Evolutionary conservation across 2,329 filamentous ascomycete species (phyloP).

Genomic region (Clarireedia homoeocarpa): DNA sequence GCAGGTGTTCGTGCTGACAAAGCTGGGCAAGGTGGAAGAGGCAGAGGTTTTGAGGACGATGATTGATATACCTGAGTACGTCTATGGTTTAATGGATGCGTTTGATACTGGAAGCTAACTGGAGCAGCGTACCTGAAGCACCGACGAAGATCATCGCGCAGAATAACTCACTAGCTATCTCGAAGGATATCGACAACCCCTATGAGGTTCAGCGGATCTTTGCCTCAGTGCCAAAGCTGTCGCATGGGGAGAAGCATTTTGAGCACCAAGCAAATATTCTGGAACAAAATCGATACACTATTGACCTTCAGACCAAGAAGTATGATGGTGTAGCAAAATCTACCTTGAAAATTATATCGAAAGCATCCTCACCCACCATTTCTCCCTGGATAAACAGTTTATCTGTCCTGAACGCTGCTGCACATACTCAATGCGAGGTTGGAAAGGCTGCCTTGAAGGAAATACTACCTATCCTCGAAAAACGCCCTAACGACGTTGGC

Average conservation of each 20-base stretch:
- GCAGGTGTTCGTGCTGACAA: constrained; percentile 63
- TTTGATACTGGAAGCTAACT: constrained; percentile 24
- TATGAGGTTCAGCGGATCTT: constrained; percentile 59
- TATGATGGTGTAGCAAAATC: constrained; percentile 49
- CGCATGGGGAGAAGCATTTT: constrained; percentile 59
- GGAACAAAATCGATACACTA: constrained; percentile 53
- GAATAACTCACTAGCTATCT: constrained; percentile 50
- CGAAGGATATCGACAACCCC: constrained; percentile 47
- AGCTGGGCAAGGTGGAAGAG: constrained; percentile 57
- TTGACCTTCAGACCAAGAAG: constrained; percentile 62
- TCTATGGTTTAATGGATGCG: constrained; percentile 9
- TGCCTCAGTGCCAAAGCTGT: constrained; percentile 43
- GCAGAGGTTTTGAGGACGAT: constrained; percentile 54
- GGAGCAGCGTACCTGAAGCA: constrained; percentile 52
- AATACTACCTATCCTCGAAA: constrained; percentile 62
- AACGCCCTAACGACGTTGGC: constrained; percentile 71
- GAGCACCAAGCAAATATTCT: constrained; percentile 58
- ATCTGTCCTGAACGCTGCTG: constrained; percentile 65
- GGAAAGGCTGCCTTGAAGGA: constrained; percentile 63
- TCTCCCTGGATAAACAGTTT: constrained; percentile 45
- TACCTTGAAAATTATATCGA: constrained; percentile 38
- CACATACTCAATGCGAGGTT: constrained; percentile 54
- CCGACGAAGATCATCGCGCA: constrained; percentile 59
- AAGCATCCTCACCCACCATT: constrained; percentile 39
- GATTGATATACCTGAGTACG: constrained; percentile 56